Evolutionary conservation across 2,329 filamentous ascomycete genomes (phyloP), one percentile per base, ranked within the genome.

Genomic region (Botrytis sinoallii): DNA sequence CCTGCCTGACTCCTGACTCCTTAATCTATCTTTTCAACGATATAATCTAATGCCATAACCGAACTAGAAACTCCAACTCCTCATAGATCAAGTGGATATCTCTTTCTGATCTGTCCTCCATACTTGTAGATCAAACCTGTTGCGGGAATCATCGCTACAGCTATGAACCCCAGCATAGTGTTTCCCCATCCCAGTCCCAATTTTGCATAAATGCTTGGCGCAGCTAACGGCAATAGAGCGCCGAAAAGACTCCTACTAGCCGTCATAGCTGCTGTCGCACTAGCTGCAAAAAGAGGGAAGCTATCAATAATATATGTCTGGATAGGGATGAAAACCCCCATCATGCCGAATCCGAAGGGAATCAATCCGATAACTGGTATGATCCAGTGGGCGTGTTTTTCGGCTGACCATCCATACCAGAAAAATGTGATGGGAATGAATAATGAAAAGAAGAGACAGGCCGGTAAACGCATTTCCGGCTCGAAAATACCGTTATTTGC

Each of bases 181-280:
- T 83, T 85, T 0, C 85, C 85, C 85, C 85, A 87, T 1, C 83
- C 83, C 52, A 83, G 75, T 1, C 83, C 84, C 18, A 84, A 77
- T 12, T 59, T 76, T 0, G 70, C 77, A 75, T 86, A 87, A 79
- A 88, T 80, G n/a, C 75, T 74, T 9, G 84, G 84, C 1, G 84
- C 85, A 68, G 87, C 87, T 2, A 88, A 81, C 8, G 86, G 86
- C 71, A 88, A 83, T 4, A 84, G 83, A 55, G 86, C 86, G 7
- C 85, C 85, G 4, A 84, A 85, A 25, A 88, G 77, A 59, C 82
- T 85, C 10, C 85, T 80, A 7, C 80, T 81, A 12, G 84, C 77
- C 1, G 83, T 83, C 71, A 84, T 80, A 68, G 83, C 79, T 0
- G 82, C 80, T 29, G 84, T 77, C 3, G 83, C 84, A 35, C 79